phyloP scores from a whole-genome alignment of 208 protist genomes.

The Naegleria lovaniensis region DNA sequence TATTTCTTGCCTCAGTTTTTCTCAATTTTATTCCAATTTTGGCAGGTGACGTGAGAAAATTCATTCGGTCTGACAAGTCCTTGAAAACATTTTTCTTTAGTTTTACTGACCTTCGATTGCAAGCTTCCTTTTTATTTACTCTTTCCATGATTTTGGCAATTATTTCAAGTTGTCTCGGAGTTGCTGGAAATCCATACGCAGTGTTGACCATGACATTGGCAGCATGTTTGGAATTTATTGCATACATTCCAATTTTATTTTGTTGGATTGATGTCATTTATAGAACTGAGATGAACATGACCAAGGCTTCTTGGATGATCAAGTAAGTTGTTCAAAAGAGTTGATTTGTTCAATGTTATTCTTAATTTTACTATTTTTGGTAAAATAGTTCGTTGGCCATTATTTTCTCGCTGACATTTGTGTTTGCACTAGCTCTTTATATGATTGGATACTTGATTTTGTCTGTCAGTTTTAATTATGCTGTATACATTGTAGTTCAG shows the following conservation, averaged over 20 bases:
- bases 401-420: not conserved
- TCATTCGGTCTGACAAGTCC: not conserved
- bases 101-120: not conserved
- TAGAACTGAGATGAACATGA: not conserved
- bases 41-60: not conserved
- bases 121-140: not conserved
- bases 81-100: not conserved
- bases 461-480: not conserved
- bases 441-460: not conserved
- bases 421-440: not conserved
- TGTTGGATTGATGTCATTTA: slow-evolving; percentile 3
- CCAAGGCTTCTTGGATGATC: not conserved
- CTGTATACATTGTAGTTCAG: not conserved
- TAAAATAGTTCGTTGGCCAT: not conserved
- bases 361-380: not conserved
- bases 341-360: too few species aligned
- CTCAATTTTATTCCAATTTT: not conserved
- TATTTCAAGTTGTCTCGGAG: not conserved
- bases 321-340: not conserved
- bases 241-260: not conserved
- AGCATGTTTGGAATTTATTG: not conserved
- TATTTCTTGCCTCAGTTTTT: not conserved
- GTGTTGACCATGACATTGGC: not conserved
- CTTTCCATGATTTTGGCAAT: not conserved
- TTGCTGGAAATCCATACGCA: not conserved